Evolutionary conservation across 768 basidiomycete genomes (phyloP), one percentile per base, ranked within the genome.

Genomic region (Trametopsis cervina): DNA sequence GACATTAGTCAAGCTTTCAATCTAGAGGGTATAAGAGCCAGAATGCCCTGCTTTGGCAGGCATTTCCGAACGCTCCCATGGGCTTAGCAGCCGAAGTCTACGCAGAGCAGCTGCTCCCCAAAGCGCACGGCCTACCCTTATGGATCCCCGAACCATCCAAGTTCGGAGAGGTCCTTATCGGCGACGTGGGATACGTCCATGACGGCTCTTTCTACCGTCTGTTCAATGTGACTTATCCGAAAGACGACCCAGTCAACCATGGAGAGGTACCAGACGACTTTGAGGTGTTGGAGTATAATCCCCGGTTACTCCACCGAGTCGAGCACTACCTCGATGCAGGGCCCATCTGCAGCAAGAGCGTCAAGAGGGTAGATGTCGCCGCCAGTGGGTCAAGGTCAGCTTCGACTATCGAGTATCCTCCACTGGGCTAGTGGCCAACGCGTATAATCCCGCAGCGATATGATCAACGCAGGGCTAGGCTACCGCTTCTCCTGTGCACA

Each of bases 141-240:
- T 57, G 58, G 58, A 27, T 27, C 5, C 56, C 58, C 1, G 52
- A 55, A 23, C 56, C 51, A 5, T 44, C 43, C 3, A 45, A 42
- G 3, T 18, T 27, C 21, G 47, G 49, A 15, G 54, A 54, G 25
- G 42, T 54, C 11, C 41, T 47, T 22, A 44, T 60, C 22, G 58
- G 56, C 2, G 56, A 60, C 29, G 53, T 60, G 13, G 58, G 58
- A 1, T 56, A 54, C 22, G n/a, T 50, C 5, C 10, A 22, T 3
- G 22, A 49, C 2, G 58, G 58, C 1, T 40, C 13, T 1, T 57
- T 60, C 49, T 53, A 40, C 17, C 54, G 53, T 0, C 35, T 60
- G 5, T 60, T 60, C 47, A 57, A 57, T 21, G 47, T 48, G 0
- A 54, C 39, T 2, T 21, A 15, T 1, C 35, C 42, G 0, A 37